phyloP scores from a whole-genome alignment of 805 yeast genomes.

The Candida corydali region DNA sequence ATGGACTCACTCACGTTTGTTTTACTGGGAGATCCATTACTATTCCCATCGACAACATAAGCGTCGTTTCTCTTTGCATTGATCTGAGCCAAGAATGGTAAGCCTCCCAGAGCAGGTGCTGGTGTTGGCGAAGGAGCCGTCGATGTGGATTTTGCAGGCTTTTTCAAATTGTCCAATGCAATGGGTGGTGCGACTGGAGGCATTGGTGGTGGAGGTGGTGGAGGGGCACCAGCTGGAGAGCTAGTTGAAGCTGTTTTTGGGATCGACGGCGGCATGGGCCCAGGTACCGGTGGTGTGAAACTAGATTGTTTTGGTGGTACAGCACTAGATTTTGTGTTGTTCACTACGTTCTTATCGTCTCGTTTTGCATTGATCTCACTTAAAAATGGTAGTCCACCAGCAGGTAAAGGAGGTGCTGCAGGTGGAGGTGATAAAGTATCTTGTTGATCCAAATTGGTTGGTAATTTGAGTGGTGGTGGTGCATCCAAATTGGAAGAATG shows the following conservation, averaged over 20 bases:
- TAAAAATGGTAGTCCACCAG: slow-evolving; percentile 50
- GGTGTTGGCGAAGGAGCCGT: slow-evolving; percentile 11
- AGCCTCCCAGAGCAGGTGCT: slow-evolving; percentile 28
- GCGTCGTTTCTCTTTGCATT: slow-evolving; percentile 51
- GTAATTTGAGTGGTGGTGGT: slow-evolving; percentile 14
- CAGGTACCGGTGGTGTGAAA: slow-evolving; percentile 12
- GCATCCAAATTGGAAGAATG: slow-evolving; percentile 3
- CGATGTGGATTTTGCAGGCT: slow-evolving; percentile 8
- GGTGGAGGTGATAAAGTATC: slow-evolving; percentile 5
- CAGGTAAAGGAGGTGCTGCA: slow-evolving; percentile 14
- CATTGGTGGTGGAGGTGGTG: slow-evolving; percentile 11
- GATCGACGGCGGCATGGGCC: slow-evolving; percentile 11
- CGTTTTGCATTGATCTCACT: slow-evolving; percentile 56
- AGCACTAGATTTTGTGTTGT: slow-evolving; percentile 20
- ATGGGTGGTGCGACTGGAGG: slow-evolving; percentile 14
- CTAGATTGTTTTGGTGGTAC: slow-evolving; percentile 16
- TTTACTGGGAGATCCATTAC: slow-evolving; percentile 12
- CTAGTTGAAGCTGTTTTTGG: slow-evolving; percentile 10
- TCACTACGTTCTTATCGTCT: slow-evolving; percentile 49
- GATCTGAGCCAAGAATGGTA: slow-evolving; percentile 58
- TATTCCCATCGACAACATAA: slow-evolving; percentile 38
- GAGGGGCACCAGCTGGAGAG: slow-evolving; percentile 6
- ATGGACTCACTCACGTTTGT: slow-evolving; percentile 9
- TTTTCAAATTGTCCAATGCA: no score
- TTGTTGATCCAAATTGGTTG: slow-evolving; percentile 6